phyloP scores from a whole-genome alignment of 2,329 filamentous ascomycete species.

The Fonsecaea pugnacius region DNA sequence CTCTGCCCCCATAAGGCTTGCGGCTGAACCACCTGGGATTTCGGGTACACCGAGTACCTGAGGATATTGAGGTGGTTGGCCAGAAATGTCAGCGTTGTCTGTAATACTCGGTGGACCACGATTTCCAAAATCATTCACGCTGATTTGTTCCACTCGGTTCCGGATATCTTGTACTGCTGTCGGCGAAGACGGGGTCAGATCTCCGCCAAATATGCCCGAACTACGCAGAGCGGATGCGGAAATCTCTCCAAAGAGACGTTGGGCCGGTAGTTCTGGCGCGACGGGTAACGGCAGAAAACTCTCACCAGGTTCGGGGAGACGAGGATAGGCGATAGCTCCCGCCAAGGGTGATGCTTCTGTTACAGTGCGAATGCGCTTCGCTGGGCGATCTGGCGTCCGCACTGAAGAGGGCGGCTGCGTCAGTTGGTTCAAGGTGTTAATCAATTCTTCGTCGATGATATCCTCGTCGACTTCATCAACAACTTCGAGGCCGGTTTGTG shows the following conservation, averaged over 20 bases:
- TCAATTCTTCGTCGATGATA: constrained; percentile 33
- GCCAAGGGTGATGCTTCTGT: constrained; percentile 29
- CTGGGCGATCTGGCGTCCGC: constrained; percentile 36
- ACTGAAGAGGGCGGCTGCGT: constrained; percentile 32
- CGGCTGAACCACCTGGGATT: constrained; percentile 45
- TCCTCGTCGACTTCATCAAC: constrained; percentile 44
- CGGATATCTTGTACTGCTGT: constrained; percentile 30
- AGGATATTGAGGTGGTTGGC: constrained; percentile 45
- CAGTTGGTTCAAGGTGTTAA: constrained; percentile 31
- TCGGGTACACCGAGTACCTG: constrained; percentile 44
- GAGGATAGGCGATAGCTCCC: constrained; percentile 47
- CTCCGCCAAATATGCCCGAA: constrained; percentile 53
- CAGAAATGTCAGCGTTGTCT: constrained; percentile 41
- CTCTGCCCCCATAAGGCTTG: constrained; percentile 55
- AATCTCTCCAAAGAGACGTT: constrained; percentile 65
- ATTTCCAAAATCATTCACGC: constrained; percentile 47
- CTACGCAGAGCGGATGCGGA: constrained; percentile 59
- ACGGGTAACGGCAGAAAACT: constrained; percentile 40
- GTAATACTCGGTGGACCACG: neutral
- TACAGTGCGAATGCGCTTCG: constrained; percentile 41
- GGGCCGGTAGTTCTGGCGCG: constrained; percentile 39
- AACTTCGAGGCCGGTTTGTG: constrained; percentile 42
- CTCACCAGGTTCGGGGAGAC: constrained; percentile 45
- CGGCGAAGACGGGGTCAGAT: constrained; percentile 13
- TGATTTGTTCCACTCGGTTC: constrained; percentile 41